A percentile compares a stretch with the other conserved stretches of the same genome.
Conservation (phyloP, 164 flowering plant genomes). For the Chloranthus sessilifolius region DNA sequence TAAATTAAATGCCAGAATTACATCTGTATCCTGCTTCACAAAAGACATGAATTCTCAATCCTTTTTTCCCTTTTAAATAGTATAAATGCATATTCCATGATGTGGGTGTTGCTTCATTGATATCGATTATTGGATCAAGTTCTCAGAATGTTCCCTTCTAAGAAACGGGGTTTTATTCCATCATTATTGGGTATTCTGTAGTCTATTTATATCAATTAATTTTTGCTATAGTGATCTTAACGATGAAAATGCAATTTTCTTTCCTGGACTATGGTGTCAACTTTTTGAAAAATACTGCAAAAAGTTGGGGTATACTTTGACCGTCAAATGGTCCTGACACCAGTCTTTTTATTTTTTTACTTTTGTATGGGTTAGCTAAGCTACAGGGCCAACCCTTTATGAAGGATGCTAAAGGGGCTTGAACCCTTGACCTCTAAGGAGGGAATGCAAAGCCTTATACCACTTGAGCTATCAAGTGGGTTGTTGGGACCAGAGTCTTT, state of each 20-base stretch:
- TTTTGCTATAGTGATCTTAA: no score
- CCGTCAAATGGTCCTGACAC: no score
- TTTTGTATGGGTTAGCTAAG: no score
- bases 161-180: neutral
- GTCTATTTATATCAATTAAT: neutral
- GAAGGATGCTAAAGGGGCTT: no score
- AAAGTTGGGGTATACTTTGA: no score
- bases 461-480: neutral
- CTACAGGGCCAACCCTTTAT: no score
- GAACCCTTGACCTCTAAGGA: neutral
- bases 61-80: neutral
- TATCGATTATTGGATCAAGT: neutral
- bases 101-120: neutral
- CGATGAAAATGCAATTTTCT: no score
- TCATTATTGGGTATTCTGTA: neutral
- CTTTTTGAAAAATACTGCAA: no score
- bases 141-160: neutral
- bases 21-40: slow-evolving; percentile 60
- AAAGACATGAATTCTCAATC: neutral
- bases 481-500: neutral
- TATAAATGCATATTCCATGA: neutral
- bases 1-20: slow-evolving; percentile 26
- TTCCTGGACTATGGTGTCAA: no score
- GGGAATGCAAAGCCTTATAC: neutral
- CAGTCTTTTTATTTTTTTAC: no score